These are phyloP conservation scores for Thraustochytrium striatum DNA, from an alignment of 352 stramenopile genomes.

Conservation along the genomic window DNA sequence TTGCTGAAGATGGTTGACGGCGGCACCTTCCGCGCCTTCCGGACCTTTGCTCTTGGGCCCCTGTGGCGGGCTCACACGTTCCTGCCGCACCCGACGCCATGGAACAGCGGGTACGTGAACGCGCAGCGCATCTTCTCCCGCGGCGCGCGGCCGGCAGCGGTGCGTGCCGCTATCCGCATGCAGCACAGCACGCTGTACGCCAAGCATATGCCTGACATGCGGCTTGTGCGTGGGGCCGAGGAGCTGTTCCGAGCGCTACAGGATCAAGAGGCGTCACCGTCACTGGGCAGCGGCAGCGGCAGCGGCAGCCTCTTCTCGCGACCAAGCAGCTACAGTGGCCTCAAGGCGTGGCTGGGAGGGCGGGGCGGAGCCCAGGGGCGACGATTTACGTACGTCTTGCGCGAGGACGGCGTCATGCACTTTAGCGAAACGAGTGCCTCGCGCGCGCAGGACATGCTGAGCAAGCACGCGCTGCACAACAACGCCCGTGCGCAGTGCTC, in stretches of 20 bases:
- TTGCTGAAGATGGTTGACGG: background rate
- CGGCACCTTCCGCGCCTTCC: background rate
- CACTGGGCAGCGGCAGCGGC: too few species aligned
- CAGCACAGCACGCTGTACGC: constrained; percentile 24
- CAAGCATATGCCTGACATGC: constrained; percentile 14
- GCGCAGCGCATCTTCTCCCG: background rate
- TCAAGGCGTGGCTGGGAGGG: too few species aligned
- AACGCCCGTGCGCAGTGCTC: constrained; percentile 7
- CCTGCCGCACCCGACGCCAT: background rate
- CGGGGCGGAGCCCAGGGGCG: background rate
- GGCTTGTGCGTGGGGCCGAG: background rate
- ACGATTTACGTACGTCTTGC: constrained; percentile 29
- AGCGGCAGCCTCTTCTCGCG: too few species aligned
- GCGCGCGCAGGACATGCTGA: constrained; percentile 20
- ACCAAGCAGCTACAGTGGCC: too few species aligned
- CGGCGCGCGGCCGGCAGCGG: background rate
- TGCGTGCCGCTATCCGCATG: background rate
- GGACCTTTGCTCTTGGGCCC: background rate
- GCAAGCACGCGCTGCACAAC: constrained; percentile 25
- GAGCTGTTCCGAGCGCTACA: constrained; percentile 9
- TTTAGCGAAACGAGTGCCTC: constrained; percentile 16
- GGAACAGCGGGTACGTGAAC: background rate
- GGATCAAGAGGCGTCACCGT: too few species aligned
- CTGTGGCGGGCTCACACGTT: background rate
- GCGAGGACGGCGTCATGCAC: background rate